Base-by-base conservation (phyloP, 2,329 filamentous ascomycete genomes). In the Colletotrichum destructivum region DNA sequence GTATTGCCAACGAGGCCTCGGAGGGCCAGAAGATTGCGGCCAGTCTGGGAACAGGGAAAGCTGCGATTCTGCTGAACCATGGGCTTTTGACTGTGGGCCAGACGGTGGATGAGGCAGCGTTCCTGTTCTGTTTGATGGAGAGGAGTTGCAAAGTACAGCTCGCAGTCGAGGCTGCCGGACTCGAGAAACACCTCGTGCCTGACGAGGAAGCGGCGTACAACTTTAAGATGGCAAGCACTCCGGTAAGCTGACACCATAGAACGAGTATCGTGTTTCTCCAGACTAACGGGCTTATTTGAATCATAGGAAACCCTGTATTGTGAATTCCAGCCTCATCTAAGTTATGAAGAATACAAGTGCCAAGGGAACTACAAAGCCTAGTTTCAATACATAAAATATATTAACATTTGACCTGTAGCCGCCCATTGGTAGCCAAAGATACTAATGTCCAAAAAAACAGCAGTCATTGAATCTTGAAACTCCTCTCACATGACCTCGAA, bases 51-150 rank as follows among this genome's bases (percentile, higher is more conserved):
- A 70, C 72, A 0, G 79, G 83, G 0, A 92, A 87, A 77, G 91
- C 86, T 1, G 84, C 89, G 73, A 91, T 94, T 42, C 80, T 94
- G 54, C 84, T 90, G 69, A 94, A 94, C 77, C 92, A 94, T 75
- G 92, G 92, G 0, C 81, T 94, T 6, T 76, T 94, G 56, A 93
- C 91, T 0, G 91, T 93, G 0, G 92, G 92, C 0, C 76, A 79
- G 6, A 94, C 91, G 0, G 92, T 94, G 1, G 92, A 94, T 74
- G 92, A 94, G 79, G 92, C 92, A 0, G 91, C 91, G 0, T 94
- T 90, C 78, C 79, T 93, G 63, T 93, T 92, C 78, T 89, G 88
- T 0, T 82, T 90, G 3, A 85, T 93, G 81, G 92, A 94, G 79
- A 86, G 89, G 40, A 89, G 87, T 12, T 94, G 92, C 77, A 86